Conservation (phyloP, 2,329 filamentous ascomycete species). For the Alternaria metachromatica region DNA sequence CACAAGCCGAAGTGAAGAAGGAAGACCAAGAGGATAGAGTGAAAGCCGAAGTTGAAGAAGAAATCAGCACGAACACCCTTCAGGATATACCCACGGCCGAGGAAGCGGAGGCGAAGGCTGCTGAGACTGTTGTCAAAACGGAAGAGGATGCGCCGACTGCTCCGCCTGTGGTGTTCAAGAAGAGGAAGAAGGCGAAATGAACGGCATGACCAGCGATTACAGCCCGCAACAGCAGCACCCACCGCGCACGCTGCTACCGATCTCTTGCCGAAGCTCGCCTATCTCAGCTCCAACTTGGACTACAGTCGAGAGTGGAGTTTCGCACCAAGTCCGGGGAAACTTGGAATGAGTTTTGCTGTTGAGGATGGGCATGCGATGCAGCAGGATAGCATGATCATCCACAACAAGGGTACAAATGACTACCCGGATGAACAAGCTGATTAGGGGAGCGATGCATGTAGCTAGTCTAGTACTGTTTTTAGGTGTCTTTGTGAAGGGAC, state of each 20-base stretch:
- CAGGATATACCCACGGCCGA: slow-evolving; percentile 40
- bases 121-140: slow-evolving; percentile 19
- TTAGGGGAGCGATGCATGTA: not conserved
- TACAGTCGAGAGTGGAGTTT: not conserved
- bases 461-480: not conserved
- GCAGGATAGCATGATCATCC: not conserved
- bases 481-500: not conserved
- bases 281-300: not conserved
- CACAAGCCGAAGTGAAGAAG: slow-evolving; percentile 49
- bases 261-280: not conserved
- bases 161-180: slow-evolving; percentile 74
- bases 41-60: slow-evolving; percentile 28
- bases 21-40: slow-evolving; percentile 46
- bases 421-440: not conserved
- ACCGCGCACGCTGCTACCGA: not conserved
- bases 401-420: not conserved
- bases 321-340: not conserved
- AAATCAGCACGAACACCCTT: slow-evolving; percentile 23
- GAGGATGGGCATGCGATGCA: not conserved
- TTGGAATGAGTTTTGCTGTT: not conserved
- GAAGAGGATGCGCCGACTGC: slow-evolving; percentile 31
- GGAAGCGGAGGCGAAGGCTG: slow-evolving; percentile 28
- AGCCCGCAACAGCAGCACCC: not conserved
- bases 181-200: slow-evolving; percentile 71
- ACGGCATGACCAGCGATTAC: not conserved